phyloP scores from a whole-genome alignment of 2,329 filamentous ascomycete genomes.

The Hymenoscyphus linearis region DNA sequence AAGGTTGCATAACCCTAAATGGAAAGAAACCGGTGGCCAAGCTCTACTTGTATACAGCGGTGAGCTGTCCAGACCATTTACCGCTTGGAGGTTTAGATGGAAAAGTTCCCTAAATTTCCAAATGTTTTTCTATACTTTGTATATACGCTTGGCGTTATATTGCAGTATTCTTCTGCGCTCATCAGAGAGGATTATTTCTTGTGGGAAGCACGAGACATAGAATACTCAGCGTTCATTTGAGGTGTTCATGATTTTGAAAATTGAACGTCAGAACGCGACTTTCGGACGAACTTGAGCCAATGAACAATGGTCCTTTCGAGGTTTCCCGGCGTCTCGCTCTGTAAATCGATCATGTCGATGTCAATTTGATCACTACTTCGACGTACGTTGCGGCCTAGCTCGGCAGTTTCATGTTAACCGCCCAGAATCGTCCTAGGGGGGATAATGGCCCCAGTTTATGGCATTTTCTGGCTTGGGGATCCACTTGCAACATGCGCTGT shows the following conservation, averaged over 20 bases:
- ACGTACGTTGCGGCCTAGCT: neutral
- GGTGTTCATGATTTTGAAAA: neutral
- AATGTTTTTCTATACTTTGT: no score
- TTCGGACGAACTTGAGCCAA: neutral
- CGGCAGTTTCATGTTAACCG: neutral
- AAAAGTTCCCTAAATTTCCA: no score
- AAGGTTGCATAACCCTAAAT: no score
- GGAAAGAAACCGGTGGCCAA: no score
- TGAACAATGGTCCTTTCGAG: neutral
- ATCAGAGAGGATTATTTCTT: neutral
- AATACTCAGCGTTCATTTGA: neutral
- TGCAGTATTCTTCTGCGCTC: neutral
- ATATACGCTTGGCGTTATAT: no score
- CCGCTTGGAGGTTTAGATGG: no score
- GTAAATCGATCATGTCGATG: neutral
- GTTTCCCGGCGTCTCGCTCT: neutral
- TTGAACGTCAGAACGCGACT: neutral
- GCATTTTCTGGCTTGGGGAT: neutral
- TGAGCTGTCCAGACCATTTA: no score
- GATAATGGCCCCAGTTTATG: neutral
- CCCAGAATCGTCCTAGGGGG: neutral
- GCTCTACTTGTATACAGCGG: no score
- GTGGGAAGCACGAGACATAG: neutral
- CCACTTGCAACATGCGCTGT: neutral
- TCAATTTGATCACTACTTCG: neutral